Evolutionary conservation across 495 filamentous ascomycete genomes (phyloP), one percentile per base, ranked within the genome.

Genomic region (Lophium mytilinum): DNA sequence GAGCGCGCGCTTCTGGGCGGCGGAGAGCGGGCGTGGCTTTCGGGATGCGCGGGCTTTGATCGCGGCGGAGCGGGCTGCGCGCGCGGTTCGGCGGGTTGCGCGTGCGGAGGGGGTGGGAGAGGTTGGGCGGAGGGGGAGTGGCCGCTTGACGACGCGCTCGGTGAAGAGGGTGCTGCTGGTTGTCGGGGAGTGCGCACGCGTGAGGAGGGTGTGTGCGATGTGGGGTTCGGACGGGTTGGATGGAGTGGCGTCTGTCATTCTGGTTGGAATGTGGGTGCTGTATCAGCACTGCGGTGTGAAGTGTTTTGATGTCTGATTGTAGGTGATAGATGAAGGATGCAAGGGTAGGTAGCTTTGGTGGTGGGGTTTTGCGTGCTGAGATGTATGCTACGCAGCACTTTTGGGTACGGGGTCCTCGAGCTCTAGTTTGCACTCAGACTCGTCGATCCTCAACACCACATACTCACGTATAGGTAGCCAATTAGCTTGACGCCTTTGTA

Each of bases 101-200:
- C 62, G 62, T 2, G 59, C 56, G 17, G 55, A 59, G 47, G 59
- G 63, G n/a, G 35, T 34, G 14, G 88, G 82, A 0, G 83, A 84
- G 21, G 85, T 84, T 12, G 90, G 83, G 40, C 82, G 80, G 0
- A 96, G 82, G 69, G 81, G 82, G 60, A 98, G 83, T 0, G 90
- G 88, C 57, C 89, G 89, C 60, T 87, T 81, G 60, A 86, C 81
- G 66, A 96, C 77, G 69, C 90, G 89, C 52, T 93, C 86, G 54
- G 79, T 76, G 76, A 87, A 89, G 75, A 95, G 86, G 7, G 78
- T 73, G 9, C 71, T 68, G 18, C 88, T 83, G 54, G 78, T 82
- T 42, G 81, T 76, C 18, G 89, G 81, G 35, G 84, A 81, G 75
- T 93, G 86, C 18, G 88, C 88, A 60, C 83, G 83, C 9, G 72